These are phyloP conservation scores for Aspergillus tanneri DNA, from an alignment of 2,329 filamentous ascomycete genomes.

Conservation along the genomic window DNA sequence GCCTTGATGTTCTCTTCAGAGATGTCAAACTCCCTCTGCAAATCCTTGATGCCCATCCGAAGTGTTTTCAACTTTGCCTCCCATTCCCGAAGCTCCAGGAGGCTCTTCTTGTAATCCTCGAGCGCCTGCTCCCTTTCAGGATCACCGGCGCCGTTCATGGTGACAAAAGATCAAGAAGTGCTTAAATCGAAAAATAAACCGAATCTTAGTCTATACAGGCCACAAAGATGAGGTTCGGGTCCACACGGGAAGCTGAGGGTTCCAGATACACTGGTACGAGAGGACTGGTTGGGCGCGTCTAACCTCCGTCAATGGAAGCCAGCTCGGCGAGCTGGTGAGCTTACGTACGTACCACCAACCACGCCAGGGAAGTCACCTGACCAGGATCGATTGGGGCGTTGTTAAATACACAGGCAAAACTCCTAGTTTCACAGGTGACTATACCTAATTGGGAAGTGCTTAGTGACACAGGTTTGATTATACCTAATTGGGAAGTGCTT, in stretches of 20 bases:
- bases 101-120: conserved; percentile 73
- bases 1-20: conserved; percentile 99
- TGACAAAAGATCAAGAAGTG: conserved; percentile 22
- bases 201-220: no score
- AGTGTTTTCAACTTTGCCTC: conserved; percentile 95
- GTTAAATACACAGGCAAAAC: no score
- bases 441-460: no score
- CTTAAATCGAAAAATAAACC: no score
- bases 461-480: no score
- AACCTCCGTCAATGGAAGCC: conserved; percentile 14
- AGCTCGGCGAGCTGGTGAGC: conserved; percentile 33
- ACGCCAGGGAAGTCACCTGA: conserved; percentile 17
- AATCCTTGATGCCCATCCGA: conserved; percentile 90
- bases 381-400: no score
- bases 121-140: conserved; percentile 67
- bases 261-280: conserved; percentile 14
- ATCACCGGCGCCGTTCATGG: conserved; percentile 46
- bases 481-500: no score
- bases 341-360: conserved; percentile 14
- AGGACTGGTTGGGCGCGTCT: conserved; percentile 18
- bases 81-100: conserved; percentile 96
- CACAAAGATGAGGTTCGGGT: not conserved
- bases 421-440: no score
- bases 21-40: conserved; percentile 92
- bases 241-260: not conserved